phyloP scores from a whole-genome alignment of 805 yeast species.

The Candida insectorum region DNA sequence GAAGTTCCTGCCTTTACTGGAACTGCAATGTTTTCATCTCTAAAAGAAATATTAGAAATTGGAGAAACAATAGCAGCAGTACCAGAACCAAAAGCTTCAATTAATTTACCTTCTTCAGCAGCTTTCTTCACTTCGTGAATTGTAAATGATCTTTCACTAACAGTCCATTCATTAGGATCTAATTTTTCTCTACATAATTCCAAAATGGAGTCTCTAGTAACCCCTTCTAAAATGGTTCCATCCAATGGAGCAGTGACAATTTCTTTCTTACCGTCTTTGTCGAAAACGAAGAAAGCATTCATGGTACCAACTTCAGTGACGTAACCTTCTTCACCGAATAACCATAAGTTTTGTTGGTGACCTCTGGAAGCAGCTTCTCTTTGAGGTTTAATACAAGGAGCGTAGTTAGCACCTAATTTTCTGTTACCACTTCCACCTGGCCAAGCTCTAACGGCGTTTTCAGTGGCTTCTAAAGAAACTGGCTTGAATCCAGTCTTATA shows the following conservation, averaged over 20 bases:
- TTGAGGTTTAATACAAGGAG: constrained; percentile 92
- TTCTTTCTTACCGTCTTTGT: constrained; percentile 83
- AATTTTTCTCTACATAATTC: constrained; percentile 73
- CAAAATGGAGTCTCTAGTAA: constrained; percentile 87
- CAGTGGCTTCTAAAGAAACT: constrained; percentile 90
- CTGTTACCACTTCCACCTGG: constrained; percentile 98
- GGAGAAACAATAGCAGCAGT: constrained; percentile 98
- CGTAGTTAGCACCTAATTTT: constrained; percentile 96
- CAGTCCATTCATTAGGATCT: constrained; percentile 72
- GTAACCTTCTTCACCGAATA: constrained; percentile 81
- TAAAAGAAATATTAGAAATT: constrained; percentile 81
- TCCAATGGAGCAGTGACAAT: constrained; percentile 94
- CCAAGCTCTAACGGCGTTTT: constrained; percentile 97
- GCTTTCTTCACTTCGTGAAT: constrained; percentile 77
- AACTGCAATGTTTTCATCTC: constrained; percentile 66
- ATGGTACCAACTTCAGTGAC: constrained; percentile 97
- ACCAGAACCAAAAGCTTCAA: constrained; percentile 96
- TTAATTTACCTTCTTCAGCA: constrained; percentile 74
- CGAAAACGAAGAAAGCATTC: constrained; percentile 89
- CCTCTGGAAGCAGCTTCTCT: constrained; percentile 87
- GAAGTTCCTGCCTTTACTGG: constrained; percentile 79
- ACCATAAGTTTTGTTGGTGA: constrained; percentile 94
- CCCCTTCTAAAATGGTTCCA: constrained; percentile 96
- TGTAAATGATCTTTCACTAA: constrained; percentile 80
- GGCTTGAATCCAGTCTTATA: constrained; percentile 90